Percentiles rank a stretch among this genome's conserved stretches.
These are phyloP conservation scores for Jaltomata sinuosa DNA, from an alignment of 257 asterid genomes.

Conservation along the genomic window DNA sequence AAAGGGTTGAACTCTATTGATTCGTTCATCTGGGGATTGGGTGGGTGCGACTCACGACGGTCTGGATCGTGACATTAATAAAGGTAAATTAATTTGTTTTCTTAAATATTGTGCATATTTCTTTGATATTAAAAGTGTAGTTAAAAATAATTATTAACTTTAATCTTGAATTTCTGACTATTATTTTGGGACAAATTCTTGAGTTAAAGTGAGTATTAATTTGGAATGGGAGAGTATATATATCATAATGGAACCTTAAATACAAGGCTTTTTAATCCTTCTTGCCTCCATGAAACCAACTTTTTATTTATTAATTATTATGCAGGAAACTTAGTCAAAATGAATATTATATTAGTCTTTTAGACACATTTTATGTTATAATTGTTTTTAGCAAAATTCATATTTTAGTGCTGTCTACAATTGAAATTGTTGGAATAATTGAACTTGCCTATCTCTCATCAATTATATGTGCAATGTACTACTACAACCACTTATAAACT, in stretches of 20 bases:
- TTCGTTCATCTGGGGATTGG: too few species aligned
- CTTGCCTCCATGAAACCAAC: background rate
- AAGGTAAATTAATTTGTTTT: background rate
- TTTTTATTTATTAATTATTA: background rate
- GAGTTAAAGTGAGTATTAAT: background rate
- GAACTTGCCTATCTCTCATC: background rate
- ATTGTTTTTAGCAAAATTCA: background rate
- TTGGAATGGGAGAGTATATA: background rate
- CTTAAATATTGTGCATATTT: background rate
- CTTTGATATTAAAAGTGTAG: background rate
- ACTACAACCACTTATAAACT: background rate
- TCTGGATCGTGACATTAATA: too few species aligned
- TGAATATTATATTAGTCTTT: background rate
- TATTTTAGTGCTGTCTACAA: background rate
- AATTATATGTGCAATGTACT: background rate
- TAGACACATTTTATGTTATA: background rate
- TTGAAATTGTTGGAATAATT: background rate
- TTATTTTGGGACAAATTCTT: background rate
- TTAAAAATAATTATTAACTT: background rate
- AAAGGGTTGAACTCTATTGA: too few species aligned
- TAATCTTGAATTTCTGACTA: background rate
- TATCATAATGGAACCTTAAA: background rate
- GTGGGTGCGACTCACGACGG: too few species aligned
- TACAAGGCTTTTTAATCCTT: background rate
- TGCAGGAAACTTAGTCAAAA: background rate